phyloP scores from a whole-genome alignment of 164 flowering plant species.

The Magnolia kwangsiensis region DNA sequence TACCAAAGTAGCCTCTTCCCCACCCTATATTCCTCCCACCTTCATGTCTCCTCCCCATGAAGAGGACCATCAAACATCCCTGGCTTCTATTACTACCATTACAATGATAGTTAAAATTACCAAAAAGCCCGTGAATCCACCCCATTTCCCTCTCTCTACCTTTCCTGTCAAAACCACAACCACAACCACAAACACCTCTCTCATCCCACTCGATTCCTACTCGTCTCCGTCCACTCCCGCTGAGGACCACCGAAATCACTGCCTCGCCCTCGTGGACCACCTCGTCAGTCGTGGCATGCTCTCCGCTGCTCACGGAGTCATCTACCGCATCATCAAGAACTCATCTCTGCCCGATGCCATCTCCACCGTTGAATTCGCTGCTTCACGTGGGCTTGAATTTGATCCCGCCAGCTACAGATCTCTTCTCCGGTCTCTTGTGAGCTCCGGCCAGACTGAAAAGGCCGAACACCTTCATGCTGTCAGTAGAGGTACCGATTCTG shows the following conservation, averaged over 20 bases:
- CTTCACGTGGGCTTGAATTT: conserved; percentile 33
- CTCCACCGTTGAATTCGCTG: conserved; percentile 29
- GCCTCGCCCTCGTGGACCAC: conserved; percentile 30
- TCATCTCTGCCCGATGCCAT: conserved; percentile 27
- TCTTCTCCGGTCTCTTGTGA: conserved; percentile 21
- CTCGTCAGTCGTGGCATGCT: conserved; percentile 33
- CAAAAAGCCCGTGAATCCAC: neutral
- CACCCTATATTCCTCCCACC: no score
- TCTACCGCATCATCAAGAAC: conserved; percentile 28
- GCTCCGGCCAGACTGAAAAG: conserved; percentile 25
- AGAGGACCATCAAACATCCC: no score
- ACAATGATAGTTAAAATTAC: neutral
- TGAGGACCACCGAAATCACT: conserved; percentile 19
- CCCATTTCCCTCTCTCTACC: neutral
- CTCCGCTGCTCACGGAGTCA: conserved; percentile 37
- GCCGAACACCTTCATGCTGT: conserved; percentile 35
- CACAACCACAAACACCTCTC: conserved; percentile 12
- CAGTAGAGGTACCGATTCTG: conserved; percentile 31
- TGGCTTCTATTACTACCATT: neutral
- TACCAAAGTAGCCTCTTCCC: no score
- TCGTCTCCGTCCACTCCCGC: conserved; percentile 5
- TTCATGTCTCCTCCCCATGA: no score
- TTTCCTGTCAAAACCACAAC: neutral
- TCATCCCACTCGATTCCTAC: conserved; percentile 28
- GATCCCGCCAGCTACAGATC: conserved; percentile 13